These are phyloP conservation scores for Nigrospora oryzae DNA, from an alignment of 2,329 filamentous ascomycete genomes.

Conservation along the genomic window DNA sequence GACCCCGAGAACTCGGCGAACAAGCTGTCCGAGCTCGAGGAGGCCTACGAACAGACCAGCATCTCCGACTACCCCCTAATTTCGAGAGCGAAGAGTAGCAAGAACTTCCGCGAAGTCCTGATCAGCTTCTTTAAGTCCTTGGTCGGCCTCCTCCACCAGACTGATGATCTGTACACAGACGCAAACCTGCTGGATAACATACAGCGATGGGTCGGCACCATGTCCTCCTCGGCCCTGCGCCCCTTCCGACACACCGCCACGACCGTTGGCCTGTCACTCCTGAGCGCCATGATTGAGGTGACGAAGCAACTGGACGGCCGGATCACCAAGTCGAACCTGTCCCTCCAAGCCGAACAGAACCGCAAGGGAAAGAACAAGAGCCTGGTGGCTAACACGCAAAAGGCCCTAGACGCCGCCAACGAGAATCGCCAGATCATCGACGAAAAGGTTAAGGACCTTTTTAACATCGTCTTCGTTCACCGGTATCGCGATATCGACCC, in stretches of 20 bases:
- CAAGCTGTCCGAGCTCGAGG: constrained; percentile 76
- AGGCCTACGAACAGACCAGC: constrained; percentile 63
- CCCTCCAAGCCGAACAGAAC: constrained; percentile 68
- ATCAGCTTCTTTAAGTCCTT: constrained; percentile 72
- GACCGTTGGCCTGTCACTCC: constrained; percentile 71
- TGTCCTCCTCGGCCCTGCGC: constrained; percentile 81
- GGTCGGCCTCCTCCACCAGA: constrained; percentile 70
- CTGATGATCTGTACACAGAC: constrained; percentile 73
- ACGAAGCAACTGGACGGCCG: constrained; percentile 63
- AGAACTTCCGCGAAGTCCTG: constrained; percentile 70
- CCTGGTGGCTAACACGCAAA: constrained; percentile 64
- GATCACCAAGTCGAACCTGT: constrained; percentile 68
- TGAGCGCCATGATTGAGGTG: constrained; percentile 67
- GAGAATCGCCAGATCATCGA: constrained; percentile 62
- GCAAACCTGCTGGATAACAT: constrained; percentile 77
- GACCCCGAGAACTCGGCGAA: constrained; percentile 82
- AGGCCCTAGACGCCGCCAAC: constrained; percentile 62
- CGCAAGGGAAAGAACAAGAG: constrained; percentile 69
- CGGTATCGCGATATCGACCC: constrained; percentile 91
- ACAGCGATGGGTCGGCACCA: constrained; percentile 78
- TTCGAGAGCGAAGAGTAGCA: constrained; percentile 67
- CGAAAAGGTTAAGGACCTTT: constrained; percentile 71
- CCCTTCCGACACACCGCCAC: constrained; percentile 94
- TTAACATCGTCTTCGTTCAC: constrained; percentile 90
- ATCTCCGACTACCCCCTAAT: constrained; percentile 89